Base-by-base conservation (phyloP, 2,329 filamentous ascomycete species). In the Aphanocladium album region DNA sequence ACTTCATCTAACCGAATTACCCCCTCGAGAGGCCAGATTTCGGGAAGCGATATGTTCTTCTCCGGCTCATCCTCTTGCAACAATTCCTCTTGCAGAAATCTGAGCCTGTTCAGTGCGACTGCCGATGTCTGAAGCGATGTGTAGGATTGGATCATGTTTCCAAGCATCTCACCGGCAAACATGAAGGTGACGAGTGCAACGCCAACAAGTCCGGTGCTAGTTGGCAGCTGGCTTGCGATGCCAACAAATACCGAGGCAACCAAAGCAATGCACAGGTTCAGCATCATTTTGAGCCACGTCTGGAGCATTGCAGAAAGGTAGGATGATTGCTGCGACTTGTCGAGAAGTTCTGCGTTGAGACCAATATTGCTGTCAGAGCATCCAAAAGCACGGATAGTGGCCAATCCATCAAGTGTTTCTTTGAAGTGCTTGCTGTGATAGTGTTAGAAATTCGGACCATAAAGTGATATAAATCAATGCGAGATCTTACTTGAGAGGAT, bases 221-320 rank as follows among this genome's bases (percentile, higher is more conserved):
- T 45, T 1, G 56, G 56, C n/a, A 50, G 25, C 23, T 43, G 46
- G 56, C 56, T 58, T 51, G 56, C 56, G 25, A 51, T 43, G 23
- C 16, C 56, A 14, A 58, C 56, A 41, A 58, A 50, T 7, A 58
- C 46, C n/a, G 56, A 16, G 12, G 56, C 43, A 35, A 58, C 46
- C n/a, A 58, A n/a, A 17, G 46, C 56, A 33, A 58, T 50, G 35
- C 45, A 58, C n/a, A 58, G 21, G n/a, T n/a, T 52, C 23, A 58
- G 35, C 35, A 58, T 51, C 25, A 27, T 30, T 23, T 33, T 50
- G 12, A 58, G 35, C 56, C 56, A 58, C 4, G 25, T 50, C 11
- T 58, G 56, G 16, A 58, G 56, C 35, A 58, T 50, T 9, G 35
- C 25, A 2, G 47, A 49, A n/a, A 58, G 46, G 51, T 27, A 58